A percentile compares a stretch with the other conserved stretches of the same genome.
Evolutionary conservation across 2,329 filamentous ascomycete species (phyloP).

Genomic region (Hymenoscyphus linearis): DNA sequence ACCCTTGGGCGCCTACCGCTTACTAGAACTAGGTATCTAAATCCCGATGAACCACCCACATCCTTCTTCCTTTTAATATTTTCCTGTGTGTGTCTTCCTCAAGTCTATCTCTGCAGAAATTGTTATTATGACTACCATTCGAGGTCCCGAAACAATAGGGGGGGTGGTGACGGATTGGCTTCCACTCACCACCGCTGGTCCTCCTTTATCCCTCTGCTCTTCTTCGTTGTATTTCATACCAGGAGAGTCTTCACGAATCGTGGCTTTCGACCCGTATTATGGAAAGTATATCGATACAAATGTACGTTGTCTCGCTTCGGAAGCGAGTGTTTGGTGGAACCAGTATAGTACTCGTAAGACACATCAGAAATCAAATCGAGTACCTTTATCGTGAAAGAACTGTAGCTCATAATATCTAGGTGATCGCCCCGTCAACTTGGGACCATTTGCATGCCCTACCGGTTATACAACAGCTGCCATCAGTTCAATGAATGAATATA

Average conservation of each 20-base stretch:
- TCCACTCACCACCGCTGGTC: background rate
- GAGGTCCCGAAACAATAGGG: background rate
- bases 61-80: too few species aligned
- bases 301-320: background rate
- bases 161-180: background rate
- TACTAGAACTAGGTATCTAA: too few species aligned
- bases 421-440: background rate
- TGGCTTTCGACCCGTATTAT: slow-evolving; percentile 7
- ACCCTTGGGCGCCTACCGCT: too few species aligned
- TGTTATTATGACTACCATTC: background rate
- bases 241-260: background rate
- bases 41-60: too few species aligned
- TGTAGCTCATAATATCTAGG: background rate
- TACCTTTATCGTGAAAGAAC: background rate
- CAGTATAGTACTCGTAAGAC: background rate
- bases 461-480: slow-evolving; percentile 5
- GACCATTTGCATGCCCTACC: slow-evolving; percentile 3
- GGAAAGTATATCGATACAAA: slow-evolving; percentile 3
- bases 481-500: background rate
- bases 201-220: background rate
- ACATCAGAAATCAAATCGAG: background rate
- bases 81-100: too few species aligned
- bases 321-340: slow-evolving; percentile 3
- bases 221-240: background rate
- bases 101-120: background rate